A percentile compares a stretch with the other conserved stretches of the same genome.
phyloP scores from a whole-genome alignment of 2,329 filamentous ascomycete species.

The Alternaria brassicicola region DNA sequence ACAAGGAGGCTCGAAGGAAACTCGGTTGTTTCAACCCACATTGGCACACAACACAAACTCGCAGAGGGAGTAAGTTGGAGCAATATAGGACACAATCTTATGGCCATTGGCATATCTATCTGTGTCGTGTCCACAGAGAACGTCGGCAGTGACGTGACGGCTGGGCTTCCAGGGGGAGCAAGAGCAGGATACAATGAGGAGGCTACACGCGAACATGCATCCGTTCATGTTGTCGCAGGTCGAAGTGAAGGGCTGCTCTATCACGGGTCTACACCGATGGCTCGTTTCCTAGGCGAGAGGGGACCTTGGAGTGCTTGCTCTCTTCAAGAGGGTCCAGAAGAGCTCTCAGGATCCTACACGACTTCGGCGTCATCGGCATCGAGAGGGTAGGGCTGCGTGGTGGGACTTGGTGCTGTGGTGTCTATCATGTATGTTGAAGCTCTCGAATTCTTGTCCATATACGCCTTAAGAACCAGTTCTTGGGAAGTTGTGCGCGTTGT shows the following conservation, averaged over 20 bases:
- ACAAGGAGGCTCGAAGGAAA: conserved; percentile 5
- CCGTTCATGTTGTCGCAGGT: not conserved
- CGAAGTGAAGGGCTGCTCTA: not conserved
- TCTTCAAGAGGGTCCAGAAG: not conserved
- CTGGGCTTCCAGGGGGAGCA: not conserved
- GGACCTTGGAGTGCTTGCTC: conserved; percentile 16
- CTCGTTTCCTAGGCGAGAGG: conserved; percentile 14
- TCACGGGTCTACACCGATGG: conserved; percentile 3
- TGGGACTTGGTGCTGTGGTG: not conserved
- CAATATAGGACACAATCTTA: not conserved
- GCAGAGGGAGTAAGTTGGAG: not conserved
- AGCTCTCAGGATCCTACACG: not conserved
- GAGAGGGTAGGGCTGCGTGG: not conserved
- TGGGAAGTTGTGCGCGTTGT: not conserved
- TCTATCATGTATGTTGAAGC: not conserved
- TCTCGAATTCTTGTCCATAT: not conserved
- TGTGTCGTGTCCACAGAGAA: not conserved
- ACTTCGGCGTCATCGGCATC: not conserved
- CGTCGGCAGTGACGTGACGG: not conserved
- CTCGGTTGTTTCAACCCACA: not conserved
- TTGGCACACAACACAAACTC: not conserved
- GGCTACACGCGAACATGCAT: not conserved
- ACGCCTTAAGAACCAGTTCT: not conserved
- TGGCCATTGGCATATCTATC: not conserved
- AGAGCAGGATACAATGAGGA: conserved; percentile 9